phyloP scores from a whole-genome alignment of 2,329 filamentous ascomycete species.

The Aureobasidium sp. region DNA sequence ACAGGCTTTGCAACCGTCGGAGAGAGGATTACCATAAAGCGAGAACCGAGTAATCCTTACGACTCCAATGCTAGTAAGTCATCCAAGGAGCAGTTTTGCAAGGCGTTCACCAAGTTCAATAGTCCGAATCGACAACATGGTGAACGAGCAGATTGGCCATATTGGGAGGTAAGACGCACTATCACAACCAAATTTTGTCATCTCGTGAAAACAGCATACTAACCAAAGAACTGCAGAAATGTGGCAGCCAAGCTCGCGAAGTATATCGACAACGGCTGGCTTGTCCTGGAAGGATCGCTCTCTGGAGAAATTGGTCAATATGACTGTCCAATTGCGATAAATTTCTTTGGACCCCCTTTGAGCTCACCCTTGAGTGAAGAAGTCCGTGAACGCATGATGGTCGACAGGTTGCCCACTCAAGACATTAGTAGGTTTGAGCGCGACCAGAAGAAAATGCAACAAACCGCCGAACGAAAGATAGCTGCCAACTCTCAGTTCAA shows the following conservation, averaged over 20 bases:
- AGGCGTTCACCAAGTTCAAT: conserved; percentile 53
- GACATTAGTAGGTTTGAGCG: conserved; percentile 33
- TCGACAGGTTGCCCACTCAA: conserved; percentile 51
- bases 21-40: conserved; percentile 50
- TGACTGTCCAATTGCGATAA: conserved; percentile 64
- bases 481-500: conserved; percentile 15
- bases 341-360: conserved; percentile 59
- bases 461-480: conserved; percentile 19
- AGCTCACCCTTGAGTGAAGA: conserved; percentile 30
- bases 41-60: conserved; percentile 56
- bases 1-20: conserved; percentile 16
- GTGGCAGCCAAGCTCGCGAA: conserved; percentile 63
- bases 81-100: not conserved
- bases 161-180: conserved; percentile 40
- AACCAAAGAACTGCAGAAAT: conserved; percentile 27
- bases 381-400: conserved; percentile 42
- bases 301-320: conserved; percentile 56
- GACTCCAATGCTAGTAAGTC: conserved; percentile 12
- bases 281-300: conserved; percentile 61
- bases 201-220: not conserved
- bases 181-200: not conserved
- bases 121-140: conserved; percentile 69
- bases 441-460: conserved; percentile 26
- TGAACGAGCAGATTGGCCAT: conserved; percentile 68
- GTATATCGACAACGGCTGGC: conserved; percentile 53